Base-by-base conservation (phyloP, 345 rosid species). In the Gossypium herbaceum region DNA sequence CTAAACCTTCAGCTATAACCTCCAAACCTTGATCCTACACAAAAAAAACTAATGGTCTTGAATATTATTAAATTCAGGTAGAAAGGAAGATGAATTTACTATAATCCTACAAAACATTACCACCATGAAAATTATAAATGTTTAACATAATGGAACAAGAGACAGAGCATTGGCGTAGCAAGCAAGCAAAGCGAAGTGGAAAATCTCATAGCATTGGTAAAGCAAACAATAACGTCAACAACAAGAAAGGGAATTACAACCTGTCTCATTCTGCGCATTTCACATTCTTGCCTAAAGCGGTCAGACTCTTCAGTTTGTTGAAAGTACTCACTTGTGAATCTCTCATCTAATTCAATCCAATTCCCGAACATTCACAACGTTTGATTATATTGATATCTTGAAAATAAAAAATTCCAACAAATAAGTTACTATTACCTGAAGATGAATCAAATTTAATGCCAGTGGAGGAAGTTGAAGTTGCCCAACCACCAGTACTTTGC, bases 1-100 rank as follows among this genome's bases (percentile, higher is more conserved):
- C 90, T 78, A 88, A 77, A 19, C 95, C 95, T 79, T 90, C 92
- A 20, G 91, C 86, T 56, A 87, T 90, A 77, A 85, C 86, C 59
- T 85, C 90, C 79, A 88, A 76, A 77, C 91, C 91, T 87, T 87
- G 85, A 77, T 90, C 95, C 91, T 88, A 86, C 17, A 63, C 11
- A 5, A 50, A 50, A 54, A 57, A 72, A 12, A 16, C 50, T 9
- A 43, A 57, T 16, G 0, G 48, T 22, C 22, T 24, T 19, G 60
- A 59, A 11, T 17, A 25, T 19, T 24, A 59, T 73, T 11, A 25
- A 45, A 44, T 58, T 58, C 19, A 20, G 15, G 52, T 66, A 43
- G 10, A 66, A 45, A 66, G 19, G 71, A 68, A 44, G 34, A 52
- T 24, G 24, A 60, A 22, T 73, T 34, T 58, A 15, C 9, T 1